These are phyloP conservation scores for Rhizopogon sp. DNA, from an alignment of 768 basidiomycete species.

Conservation along the genomic window DNA sequence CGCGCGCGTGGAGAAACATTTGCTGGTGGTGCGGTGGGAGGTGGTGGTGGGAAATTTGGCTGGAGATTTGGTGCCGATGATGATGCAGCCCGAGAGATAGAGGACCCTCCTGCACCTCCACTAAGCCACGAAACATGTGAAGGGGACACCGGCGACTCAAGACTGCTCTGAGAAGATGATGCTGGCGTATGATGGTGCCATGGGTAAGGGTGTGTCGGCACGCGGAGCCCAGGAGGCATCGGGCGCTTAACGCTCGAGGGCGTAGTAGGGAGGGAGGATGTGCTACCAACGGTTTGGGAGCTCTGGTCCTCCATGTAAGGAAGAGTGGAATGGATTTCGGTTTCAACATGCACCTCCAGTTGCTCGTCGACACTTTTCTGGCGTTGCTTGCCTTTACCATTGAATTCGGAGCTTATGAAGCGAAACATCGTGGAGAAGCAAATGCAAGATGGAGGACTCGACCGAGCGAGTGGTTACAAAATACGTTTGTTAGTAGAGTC, in stretches of 20 bases:
- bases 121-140: conserved; percentile 36
- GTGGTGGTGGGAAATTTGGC: conserved; percentile 27
- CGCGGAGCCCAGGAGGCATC: conserved; percentile 27
- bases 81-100: conserved; percentile 1
- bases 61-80: conserved; percentile 4
- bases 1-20: conserved; percentile 24
- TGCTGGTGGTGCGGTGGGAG: conserved; percentile 22
- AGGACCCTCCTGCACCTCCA: conserved; percentile 11
- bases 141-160: conserved; percentile 30
- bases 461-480: neutral
- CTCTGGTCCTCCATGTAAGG: conserved; percentile 8
- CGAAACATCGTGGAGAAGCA: conserved; percentile 21
- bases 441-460: conserved; percentile 1
- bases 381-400: conserved; percentile 21
- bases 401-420: conserved; percentile 22
- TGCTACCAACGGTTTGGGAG: conserved; percentile 16
- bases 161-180: conserved; percentile 25
- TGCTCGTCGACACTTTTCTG: conserved; percentile 9
- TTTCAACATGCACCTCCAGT: conserved; percentile 24
- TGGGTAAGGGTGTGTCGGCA: conserved; percentile 28
- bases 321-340: conserved; percentile 21
- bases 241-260: conserved; percentile 15
- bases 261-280: conserved; percentile 14
- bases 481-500: neutral
- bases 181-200: conserved; percentile 30